phyloP scores from a whole-genome alignment of 768 basidiomycete genomes.

The Dioszegia aurantiaca region DNA sequence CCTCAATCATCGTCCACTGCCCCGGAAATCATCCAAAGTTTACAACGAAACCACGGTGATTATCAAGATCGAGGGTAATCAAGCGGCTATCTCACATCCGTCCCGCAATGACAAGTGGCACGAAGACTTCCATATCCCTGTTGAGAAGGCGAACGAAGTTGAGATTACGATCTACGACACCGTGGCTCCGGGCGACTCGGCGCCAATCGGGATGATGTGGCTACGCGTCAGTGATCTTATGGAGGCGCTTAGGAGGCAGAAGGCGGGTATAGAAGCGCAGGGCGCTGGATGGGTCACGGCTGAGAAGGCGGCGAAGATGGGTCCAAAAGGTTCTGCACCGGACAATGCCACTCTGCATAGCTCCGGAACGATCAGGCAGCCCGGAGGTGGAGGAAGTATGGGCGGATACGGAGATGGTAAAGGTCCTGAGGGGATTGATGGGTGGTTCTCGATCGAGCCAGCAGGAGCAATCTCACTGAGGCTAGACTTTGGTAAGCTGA shows the following conservation, averaged over 20 bases:
- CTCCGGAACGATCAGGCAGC: slow-evolving; percentile 36
- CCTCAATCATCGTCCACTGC: slow-evolving; percentile 85
- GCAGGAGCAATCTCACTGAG: slow-evolving; percentile 86
- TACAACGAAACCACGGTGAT: slow-evolving; percentile 82
- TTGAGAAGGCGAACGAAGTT: slow-evolving; percentile 98
- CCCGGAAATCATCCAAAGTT: slow-evolving; percentile 76
- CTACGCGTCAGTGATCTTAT: slow-evolving; percentile 88
- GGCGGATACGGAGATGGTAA: slow-evolving; percentile 23
- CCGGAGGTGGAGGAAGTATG: slow-evolving; percentile 14
- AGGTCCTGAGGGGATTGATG: slow-evolving; percentile 76
- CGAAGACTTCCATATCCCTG: slow-evolving; percentile 91
- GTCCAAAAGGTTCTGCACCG: slow-evolving; percentile 45
- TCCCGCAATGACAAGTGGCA: slow-evolving; percentile 95
- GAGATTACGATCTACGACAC: slow-evolving; percentile 95
- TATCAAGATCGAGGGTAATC: slow-evolving; percentile 93
- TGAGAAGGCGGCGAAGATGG: slow-evolving; percentile 55
- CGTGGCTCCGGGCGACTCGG: slow-evolving; percentile 69
- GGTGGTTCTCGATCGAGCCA: slow-evolving; percentile 96
- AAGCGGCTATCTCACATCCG: slow-evolving; percentile 84
- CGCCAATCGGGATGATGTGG: slow-evolving; percentile 94
- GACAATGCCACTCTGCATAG: slow-evolving; percentile 40
- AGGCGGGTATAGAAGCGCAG: slow-evolving; percentile 82
- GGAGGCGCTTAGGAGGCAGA: slow-evolving; percentile 86
- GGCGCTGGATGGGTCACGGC: slow-evolving; percentile 81
- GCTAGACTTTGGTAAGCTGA: slow-evolving; percentile 80